Base-by-base conservation (phyloP, 2,329 filamentous ascomycete genomes). In the Cordyceps militaris region DNA sequence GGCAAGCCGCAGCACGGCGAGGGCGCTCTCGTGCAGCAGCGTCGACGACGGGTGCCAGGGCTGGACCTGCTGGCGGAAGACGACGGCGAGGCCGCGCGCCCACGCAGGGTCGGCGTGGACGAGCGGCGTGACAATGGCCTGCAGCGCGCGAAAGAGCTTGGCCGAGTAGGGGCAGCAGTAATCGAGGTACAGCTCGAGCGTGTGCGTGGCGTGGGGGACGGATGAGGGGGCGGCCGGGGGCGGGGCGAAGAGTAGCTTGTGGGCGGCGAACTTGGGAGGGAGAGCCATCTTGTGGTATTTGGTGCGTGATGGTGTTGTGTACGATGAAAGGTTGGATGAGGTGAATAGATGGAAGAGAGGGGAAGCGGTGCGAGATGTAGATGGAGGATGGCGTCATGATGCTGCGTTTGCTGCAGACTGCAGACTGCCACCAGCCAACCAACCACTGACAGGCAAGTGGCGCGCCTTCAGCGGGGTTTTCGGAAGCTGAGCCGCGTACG, bases 21-120 rank as follows among this genome's bases (percentile, higher is more conserved):
- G 81, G 3, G 79, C 92, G 32, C 91, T 88, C 79, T 97, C 93
- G 76, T 93, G 89, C 57, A 83, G 79, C 11, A 91, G 79, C 7
- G 88, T 91, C 42, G 85, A 91, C 21, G 88, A 91, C 1, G 93
- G 93, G 74, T 97, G 92, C 93, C 93, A 96, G 14, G 91, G 91
- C 76, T 96, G 91, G 66, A 97, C 84, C 70, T 96, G 91, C 70
- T 93, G 92, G 51, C 92, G 87, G 78, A 97, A 89, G 67, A 97
- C 82, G 64, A 96, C 78, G 65, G 88, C 80, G 3, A 96, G 75
- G 61, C 79, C 79, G 60, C 76, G 64, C 14, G 76, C 70, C 70
- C 76, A 78, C 24, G 74, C 65, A 62, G 88, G 85, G 65, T 85
- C 84, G 51, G 77, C 65, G 61, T 79, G 77, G 64, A 96, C 78